Conservation (phyloP, 2,329 filamentous ascomycete genomes). For the Plenodomus lindquistii region DNA sequence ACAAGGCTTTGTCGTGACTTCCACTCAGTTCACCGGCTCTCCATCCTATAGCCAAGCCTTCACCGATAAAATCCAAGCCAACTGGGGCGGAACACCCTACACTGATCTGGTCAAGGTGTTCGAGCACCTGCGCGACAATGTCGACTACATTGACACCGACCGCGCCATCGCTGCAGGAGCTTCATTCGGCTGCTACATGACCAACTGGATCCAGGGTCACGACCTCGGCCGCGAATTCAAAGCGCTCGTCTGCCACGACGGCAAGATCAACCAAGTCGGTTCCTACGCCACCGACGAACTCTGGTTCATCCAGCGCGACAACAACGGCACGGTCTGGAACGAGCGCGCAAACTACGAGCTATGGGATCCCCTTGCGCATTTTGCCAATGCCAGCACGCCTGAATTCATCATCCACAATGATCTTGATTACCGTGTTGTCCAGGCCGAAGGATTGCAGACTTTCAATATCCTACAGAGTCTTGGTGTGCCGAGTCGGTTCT, state of each 20-base stretch:
- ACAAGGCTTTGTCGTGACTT: constrained; percentile 81
- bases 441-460: constrained; percentile 79
- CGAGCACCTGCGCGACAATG: constrained; percentile 69
- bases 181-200: constrained; percentile 50
- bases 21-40: constrained; percentile 80
- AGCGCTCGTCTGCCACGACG: constrained; percentile 85
- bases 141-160: constrained; percentile 69
- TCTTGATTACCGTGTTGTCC: constrained; percentile 85
- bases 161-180: constrained; percentile 76
- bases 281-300: constrained; percentile 56
- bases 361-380: constrained; percentile 62
- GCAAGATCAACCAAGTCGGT: constrained; percentile 67
- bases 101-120: constrained; percentile 78
- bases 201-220: constrained; percentile 87
- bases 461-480: constrained; percentile 84
- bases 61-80: constrained; percentile 72
- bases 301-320: constrained; percentile 56
- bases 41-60: constrained; percentile 80
- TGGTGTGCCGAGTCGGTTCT: constrained; percentile 73
- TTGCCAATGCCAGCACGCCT: constrained; percentile 78
- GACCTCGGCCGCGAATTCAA: constrained; percentile 81
- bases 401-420: constrained; percentile 87
- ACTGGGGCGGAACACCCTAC: constrained; percentile 87
- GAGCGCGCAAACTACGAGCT: constrained; percentile 55
- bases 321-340: constrained; percentile 45